Evolutionary conservation across 2,329 filamentous ascomycete genomes (phyloP), one percentile per base, ranked within the genome.

Genomic region (Alternaria tenuissima): DNA sequence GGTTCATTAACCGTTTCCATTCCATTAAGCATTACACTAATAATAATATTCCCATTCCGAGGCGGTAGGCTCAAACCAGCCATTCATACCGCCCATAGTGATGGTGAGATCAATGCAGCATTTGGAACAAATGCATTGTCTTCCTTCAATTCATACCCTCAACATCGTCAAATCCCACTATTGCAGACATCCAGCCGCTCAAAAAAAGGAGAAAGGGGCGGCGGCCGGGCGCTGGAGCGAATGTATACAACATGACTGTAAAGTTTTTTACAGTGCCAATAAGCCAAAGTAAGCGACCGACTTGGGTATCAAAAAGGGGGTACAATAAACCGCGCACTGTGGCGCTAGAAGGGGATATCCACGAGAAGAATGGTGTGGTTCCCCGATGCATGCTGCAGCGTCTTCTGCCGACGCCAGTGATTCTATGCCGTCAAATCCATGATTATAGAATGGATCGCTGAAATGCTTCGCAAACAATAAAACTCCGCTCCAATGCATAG

Each of bases 401-500:
- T 52, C 41, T 11, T 26, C 55, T 64, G 57, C 32, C 59, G 65
- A 66, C 65, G 60, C 69, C 54, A 55, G 61, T 63, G 49, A 28
- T 66, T 72, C 67, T 73, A 73, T 76, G 66, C 61, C 57, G 52
- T 57, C 48, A 69, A 68, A 49, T 57, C 46, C 57, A 60, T 52
- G 39, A 39, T 46, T 36, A 39, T 14, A 46, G 53, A 63, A 66
- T 66, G 62, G 65, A 59, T 69, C 72, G 73, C 75, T 76, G 69
- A 67, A 77, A 77, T 77, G 73, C 74, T 76, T 64, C 67, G 68
- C 59, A 65, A 71, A 71, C 57, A 69, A 69, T 66, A 74, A 77
- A 76, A 73, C 73, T 73, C 72, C 63, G 69, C 57, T 62, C 56
- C 63, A 67, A 78, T 78, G 76, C 76, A 76, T 77, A 63, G 74